These are phyloP conservation scores for Corrigiola litoralis DNA, from an alignment of 179 eudicot species.

Conservation along the genomic window DNA sequence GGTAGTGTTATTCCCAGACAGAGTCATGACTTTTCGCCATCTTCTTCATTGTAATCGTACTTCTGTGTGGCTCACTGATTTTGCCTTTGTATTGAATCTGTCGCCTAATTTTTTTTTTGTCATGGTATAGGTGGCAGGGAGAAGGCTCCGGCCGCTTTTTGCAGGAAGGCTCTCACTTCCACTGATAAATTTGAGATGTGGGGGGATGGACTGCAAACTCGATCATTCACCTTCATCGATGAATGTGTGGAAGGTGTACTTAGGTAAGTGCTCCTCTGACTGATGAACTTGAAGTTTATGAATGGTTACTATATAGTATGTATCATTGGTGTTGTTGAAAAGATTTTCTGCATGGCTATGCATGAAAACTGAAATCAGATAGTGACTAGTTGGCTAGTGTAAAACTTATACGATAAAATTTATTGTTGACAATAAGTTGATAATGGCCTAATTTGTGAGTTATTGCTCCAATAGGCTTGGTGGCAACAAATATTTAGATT, in stretches of 20 bases:
- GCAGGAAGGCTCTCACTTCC: conserved; percentile 81
- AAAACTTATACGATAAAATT: too few relatives aligned
- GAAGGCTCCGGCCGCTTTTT: conserved; percentile 98
- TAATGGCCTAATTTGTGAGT: not conserved
- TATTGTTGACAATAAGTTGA: too few relatives aligned
- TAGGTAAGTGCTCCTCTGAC: conserved; percentile 36
- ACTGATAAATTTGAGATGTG: conserved; percentile 97
- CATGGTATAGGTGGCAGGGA: conserved; percentile 76
- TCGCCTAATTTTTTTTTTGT: not conserved
- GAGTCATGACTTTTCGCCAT: too few relatives aligned
- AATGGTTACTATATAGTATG: too few relatives aligned
- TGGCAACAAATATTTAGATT: not conserved
- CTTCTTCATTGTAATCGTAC: not conserved
- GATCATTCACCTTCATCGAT: conserved; percentile 98
- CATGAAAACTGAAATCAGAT: too few relatives aligned
- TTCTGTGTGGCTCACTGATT: not conserved
- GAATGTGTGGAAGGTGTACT: conserved; percentile 98
- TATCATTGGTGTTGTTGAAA: not conserved
- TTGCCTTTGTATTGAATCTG: too few relatives aligned
- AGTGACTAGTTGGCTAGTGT: too few relatives aligned
- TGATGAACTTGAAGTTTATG: not conserved
- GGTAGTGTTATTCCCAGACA: too few relatives aligned
- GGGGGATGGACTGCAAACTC: conserved; percentile 96
- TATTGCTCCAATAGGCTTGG: not conserved
- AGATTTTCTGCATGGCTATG: not conserved